These are phyloP conservation scores for Gossypium anomalum DNA, from an alignment of 345 rosid species.

Conservation along the genomic window DNA sequence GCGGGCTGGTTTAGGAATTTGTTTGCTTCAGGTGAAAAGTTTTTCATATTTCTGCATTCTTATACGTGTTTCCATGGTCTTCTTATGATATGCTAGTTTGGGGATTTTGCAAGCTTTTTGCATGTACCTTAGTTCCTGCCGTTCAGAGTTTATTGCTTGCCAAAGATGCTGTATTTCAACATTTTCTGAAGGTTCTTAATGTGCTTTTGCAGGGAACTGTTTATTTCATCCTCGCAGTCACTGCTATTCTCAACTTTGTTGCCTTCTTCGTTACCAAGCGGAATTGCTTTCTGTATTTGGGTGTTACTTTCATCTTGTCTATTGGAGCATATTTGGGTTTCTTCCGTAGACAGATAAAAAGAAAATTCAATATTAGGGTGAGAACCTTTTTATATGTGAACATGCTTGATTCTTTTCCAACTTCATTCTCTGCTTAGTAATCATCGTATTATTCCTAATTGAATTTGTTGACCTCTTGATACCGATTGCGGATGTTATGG, in stretches of 20 bases:
- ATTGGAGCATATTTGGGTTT: constrained; percentile 64
- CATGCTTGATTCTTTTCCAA: neutral
- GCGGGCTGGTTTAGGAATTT: constrained; percentile 76
- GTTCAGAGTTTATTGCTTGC: neutral
- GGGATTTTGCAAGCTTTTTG: neutral
- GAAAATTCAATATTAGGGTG: constrained; percentile 81
- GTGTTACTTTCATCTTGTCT: constrained; percentile 43
- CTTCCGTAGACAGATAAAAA: constrained; percentile 62
- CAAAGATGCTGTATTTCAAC: constrained; percentile 1
- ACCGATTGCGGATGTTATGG: neutral
- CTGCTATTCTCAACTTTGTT: constrained; percentile 39
- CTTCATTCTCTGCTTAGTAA: neutral
- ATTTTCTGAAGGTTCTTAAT: constrained; percentile 14
- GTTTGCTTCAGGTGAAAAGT: constrained; percentile 65
- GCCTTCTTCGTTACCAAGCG: constrained; percentile 57
- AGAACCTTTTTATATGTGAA: constrained; percentile 20
- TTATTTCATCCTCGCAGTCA: constrained; percentile 48
- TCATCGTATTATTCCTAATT: neutral
- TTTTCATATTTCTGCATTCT: neutral
- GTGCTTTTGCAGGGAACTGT: constrained; percentile 54
- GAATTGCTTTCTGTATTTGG: constrained; percentile 65
- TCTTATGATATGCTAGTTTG: neutral
- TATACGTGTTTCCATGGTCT: neutral
- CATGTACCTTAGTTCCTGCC: constrained; percentile 5
- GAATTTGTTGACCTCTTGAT: neutral